Conservation (phyloP, 441 rosid genomes). For the Monsonia emarginata region DNA sequence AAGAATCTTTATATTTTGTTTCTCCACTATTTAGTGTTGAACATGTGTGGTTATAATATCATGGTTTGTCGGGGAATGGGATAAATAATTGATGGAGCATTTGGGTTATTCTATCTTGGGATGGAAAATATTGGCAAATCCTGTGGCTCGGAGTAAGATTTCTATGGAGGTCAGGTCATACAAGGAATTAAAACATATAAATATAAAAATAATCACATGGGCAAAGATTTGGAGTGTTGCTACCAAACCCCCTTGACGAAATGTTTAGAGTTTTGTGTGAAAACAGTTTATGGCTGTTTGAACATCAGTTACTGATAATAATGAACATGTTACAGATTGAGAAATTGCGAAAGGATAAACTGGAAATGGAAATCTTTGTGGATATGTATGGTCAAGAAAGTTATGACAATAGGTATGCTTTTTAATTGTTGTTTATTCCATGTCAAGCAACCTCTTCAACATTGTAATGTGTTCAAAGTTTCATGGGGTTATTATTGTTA, state of each 20-base stretch:
- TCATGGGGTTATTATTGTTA: background rate
- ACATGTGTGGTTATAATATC: background rate
- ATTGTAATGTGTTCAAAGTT: background rate
- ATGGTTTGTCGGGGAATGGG: background rate
- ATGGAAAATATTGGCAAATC: slow-evolving; percentile 6
- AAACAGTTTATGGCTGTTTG: background rate
- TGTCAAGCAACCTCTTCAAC: background rate
- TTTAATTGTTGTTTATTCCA: slow-evolving; percentile 9
- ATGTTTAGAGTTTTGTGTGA: background rate
- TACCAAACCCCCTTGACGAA: background rate
- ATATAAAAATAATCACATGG: background rate
- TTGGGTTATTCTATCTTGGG: background rate
- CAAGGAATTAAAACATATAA: background rate
- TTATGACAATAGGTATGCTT: slow-evolving; percentile 56
- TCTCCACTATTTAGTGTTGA: background rate
- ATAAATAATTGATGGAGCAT: background rate
- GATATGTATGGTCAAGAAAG: slow-evolving; percentile 71
- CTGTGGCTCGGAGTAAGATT: background rate
- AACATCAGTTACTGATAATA: slow-evolving; percentile 6
- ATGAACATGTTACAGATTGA: slow-evolving; percentile 52
- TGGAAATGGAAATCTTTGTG: slow-evolving; percentile 56
- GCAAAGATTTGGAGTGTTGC: background rate
- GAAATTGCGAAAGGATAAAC: slow-evolving; percentile 60
- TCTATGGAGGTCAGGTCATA: background rate
- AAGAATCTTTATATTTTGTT: background rate